Evolutionary conservation across 1,284 basidiomycete genomes (phyloP).

Genomic region (Cutaneotrichosporon sp.): DNA sequence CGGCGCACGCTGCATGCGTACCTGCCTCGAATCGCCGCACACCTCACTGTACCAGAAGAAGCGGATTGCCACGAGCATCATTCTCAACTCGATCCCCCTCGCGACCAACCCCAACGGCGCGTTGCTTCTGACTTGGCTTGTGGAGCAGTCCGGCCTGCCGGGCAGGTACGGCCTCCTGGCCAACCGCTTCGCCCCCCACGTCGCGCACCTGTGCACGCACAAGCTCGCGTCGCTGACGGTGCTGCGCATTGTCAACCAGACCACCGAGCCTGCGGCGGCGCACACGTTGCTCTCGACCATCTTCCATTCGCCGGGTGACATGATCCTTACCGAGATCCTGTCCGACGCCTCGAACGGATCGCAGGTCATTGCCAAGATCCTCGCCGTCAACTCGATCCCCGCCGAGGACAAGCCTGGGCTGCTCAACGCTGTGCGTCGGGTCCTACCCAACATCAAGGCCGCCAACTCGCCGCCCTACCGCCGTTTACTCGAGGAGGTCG

Average conservation of each 20-base stretch:
- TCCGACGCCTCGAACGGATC: conserved; percentile 94
- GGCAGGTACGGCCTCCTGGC: conserved; percentile 90
- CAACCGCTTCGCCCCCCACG: conserved; percentile 91
- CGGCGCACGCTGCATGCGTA: conserved; percentile 95
- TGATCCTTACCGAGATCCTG: conserved; percentile 88
- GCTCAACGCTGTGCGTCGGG: conserved; percentile 82
- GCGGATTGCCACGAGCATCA: conserved; percentile 88
- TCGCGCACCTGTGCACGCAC: conserved; percentile 95
- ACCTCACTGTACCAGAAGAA: conserved; percentile 87
- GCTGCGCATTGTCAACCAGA: conserved; percentile 88
- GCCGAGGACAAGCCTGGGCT: conserved; percentile 67
- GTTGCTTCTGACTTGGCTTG: conserved; percentile 90
- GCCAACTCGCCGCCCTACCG: conserved; percentile 90
- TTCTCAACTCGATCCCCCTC: conserved; percentile 95
- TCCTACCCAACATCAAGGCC: conserved; percentile 82
- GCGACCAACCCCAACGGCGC: conserved; percentile 98
- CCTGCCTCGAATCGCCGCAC: conserved; percentile 87
- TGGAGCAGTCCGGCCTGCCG: conserved; percentile 89
- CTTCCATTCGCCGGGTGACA: conserved; percentile 80
- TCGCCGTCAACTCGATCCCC: conserved; percentile 81
- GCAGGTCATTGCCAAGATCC: conserved; percentile 88
- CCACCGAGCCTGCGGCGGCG: conserved; percentile 77
- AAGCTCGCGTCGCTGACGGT: conserved; percentile 95
- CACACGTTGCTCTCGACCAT: conserved; percentile 75
- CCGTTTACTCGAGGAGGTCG: conserved; percentile 88